Conservation (phyloP, 257 asterid genomes). For the Nicotiana undulata region DNA sequence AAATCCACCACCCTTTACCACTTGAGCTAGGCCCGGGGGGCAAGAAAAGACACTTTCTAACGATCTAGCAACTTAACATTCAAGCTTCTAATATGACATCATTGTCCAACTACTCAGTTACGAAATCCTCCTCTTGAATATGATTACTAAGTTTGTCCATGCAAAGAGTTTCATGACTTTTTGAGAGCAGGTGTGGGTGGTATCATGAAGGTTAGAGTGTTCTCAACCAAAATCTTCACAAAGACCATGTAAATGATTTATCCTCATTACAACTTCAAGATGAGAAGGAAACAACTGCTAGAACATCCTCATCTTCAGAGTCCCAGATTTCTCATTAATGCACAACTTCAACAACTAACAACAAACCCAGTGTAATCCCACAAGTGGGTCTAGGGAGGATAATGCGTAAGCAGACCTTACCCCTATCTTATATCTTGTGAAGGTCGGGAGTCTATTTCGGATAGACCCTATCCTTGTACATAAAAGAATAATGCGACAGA, state of each 20-base stretch:
- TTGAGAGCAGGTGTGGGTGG: not conserved
- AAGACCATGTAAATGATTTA: not conserved
- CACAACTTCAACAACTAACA: not conserved
- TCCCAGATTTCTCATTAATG: not conserved
- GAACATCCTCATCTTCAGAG: not conserved
- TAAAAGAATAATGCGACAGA: no score
- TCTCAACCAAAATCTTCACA: not conserved
- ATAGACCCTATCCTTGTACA: no score
- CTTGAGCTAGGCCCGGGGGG: no score
- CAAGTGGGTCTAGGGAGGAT: no score
- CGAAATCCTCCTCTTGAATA: not conserved
- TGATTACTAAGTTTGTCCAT: not conserved
- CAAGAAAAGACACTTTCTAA: not conserved
- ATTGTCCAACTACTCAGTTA: not conserved
- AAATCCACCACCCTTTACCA: no score
- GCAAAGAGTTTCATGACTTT: not conserved
- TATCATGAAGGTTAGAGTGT: no score
- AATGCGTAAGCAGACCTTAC: no score
- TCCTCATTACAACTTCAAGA: not conserved
- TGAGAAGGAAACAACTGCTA: not conserved
- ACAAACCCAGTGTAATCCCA: no score
- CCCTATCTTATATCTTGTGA: no score
- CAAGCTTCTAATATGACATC: not conserved
- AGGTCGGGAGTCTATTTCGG: no score
- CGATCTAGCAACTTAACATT: not conserved